phyloP scores from a whole-genome alignment of 495 filamentous ascomycete genomes.

The Podospora sp. region DNA sequence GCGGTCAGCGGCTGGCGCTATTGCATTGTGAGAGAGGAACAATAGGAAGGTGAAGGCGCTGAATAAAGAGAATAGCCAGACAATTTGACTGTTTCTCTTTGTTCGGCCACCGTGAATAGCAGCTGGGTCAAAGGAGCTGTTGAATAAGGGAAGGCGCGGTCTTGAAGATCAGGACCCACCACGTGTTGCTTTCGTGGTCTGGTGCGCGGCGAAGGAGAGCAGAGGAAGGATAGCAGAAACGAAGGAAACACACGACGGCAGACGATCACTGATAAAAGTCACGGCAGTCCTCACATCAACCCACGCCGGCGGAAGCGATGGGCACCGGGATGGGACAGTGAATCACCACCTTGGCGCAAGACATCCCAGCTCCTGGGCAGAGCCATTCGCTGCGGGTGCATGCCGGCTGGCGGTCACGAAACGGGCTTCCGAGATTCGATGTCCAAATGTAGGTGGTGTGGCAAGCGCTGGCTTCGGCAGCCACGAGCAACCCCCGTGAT shows the following conservation, averaged over 20 bases:
- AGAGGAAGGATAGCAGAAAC: background rate
- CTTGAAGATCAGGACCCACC: background rate
- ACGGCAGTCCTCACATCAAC: background rate
- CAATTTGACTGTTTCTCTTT: background rate
- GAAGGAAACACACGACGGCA: background rate
- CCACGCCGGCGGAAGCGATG: background rate
- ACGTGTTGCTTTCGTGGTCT: background rate
- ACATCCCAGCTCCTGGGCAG: background rate
- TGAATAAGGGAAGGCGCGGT: background rate
- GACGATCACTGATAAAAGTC: background rate
- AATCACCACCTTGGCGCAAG: background rate
- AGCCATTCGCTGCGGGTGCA: conserved; percentile 11
- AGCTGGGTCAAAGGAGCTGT: background rate
- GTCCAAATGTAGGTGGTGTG: background rate
- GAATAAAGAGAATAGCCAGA: background rate
- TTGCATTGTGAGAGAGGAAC: background rate
- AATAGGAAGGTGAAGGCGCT: background rate
- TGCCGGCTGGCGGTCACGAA: conserved; percentile 11
- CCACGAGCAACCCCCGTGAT: background rate
- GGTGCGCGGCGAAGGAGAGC: background rate
- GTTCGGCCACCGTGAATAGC: background rate
- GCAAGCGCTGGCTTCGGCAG: background rate
- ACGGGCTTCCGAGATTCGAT: conserved; percentile 9
- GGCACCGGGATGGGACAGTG: conserved; percentile 1
- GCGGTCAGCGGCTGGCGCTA: background rate